A percentile compares a stretch with the other conserved stretches of the same genome.
Evolutionary conservation across 805 yeast genomes (phyloP).

Genomic region (Cyberlindnera saturnus): DNA sequence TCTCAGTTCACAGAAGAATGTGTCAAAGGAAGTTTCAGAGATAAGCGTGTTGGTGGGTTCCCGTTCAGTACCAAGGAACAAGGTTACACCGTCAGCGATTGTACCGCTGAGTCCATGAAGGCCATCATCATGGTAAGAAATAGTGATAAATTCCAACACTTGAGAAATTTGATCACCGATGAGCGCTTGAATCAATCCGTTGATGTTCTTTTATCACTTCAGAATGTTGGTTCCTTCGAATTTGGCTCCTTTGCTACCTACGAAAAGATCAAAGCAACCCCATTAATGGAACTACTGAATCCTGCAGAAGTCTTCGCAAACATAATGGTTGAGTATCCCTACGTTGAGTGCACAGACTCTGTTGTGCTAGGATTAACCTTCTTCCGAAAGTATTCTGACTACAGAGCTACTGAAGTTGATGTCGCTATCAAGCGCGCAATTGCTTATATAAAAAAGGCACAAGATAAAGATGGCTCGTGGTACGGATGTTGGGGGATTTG

Average conservation of each 20-base stretch:
- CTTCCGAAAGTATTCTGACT: constrained; percentile 60
- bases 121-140: constrained; percentile 89
- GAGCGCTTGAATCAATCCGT: constrained; percentile 59
- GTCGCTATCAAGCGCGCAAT: constrained; percentile 72
- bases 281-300: constrained; percentile 67
- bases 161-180: constrained; percentile 47
- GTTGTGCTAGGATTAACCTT: constrained; percentile 82
- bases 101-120: constrained; percentile 93
- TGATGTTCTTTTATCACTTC: constrained; percentile 70
- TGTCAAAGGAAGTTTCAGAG: constrained; percentile 73
- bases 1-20: constrained; percentile 85
- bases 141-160: constrained; percentile 42
- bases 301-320: constrained; percentile 99
- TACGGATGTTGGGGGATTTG: constrained; percentile 99
- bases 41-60: constrained; percentile 84
- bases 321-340: constrained; percentile 97
- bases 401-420: constrained; percentile 59
- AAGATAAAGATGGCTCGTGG: constrained; percentile 87
- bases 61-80: constrained; percentile 94
- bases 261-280: constrained; percentile 79
- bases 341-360: constrained; percentile 97
- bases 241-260: constrained; percentile 92
- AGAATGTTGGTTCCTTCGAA: constrained; percentile 72
- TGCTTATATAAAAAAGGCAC: constrained; percentile 61
- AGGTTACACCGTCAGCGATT: constrained; percentile 94